Evolutionary conservation across 306 rosid species (phyloP), one percentile per base, ranked within the genome.

Genomic region (Quercus suber): DNA sequence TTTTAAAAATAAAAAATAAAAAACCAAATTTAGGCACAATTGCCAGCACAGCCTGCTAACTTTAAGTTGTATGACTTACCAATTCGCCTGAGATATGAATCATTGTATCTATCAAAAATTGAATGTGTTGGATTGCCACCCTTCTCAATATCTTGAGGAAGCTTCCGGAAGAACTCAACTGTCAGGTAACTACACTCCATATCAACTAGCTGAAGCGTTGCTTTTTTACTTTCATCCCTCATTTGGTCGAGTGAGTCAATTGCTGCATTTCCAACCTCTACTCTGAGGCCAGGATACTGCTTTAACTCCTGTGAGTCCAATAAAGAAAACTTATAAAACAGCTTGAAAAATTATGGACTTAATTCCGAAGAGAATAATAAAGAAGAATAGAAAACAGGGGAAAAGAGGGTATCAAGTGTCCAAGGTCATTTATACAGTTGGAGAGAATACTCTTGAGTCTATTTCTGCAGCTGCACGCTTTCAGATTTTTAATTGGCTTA

Each of bases 91-190:
- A 94, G 94, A 79, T 94, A 94, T 10, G 97, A 81, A 74, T 94
- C 98, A 55, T 92, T 94, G 75, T 92, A 94, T 92, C 98, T 90
- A 69, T 94, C 98, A 60, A 92, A 94, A 82, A 92, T 81, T 15
- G 98, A 94, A 86, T 92, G 98, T 1, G 98, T 90, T n/a, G 98
- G 97, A 81, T 92, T 92, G 86, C 98, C 98, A 14, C 98, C 98
- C 90, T 94, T 94, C 56, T 94, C 98, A 79, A 94, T 86, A 74
- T 94, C 97, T 71, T 94, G 98, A 80, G 98, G 98, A 79, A 94
- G 96, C 84, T 87, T 94, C 71, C 98, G 88, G 81, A 94, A 94
- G 94, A 87, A 94, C 64, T 94, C 98, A 60, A 92, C 97, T 0
- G 97, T 94, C 83, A 94, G 87, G 88, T 94, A 94, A 78, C 97